phyloP scores from a whole-genome alignment of 2,329 filamentous ascomycete species.

The Talaromyces amestolkiae region DNA sequence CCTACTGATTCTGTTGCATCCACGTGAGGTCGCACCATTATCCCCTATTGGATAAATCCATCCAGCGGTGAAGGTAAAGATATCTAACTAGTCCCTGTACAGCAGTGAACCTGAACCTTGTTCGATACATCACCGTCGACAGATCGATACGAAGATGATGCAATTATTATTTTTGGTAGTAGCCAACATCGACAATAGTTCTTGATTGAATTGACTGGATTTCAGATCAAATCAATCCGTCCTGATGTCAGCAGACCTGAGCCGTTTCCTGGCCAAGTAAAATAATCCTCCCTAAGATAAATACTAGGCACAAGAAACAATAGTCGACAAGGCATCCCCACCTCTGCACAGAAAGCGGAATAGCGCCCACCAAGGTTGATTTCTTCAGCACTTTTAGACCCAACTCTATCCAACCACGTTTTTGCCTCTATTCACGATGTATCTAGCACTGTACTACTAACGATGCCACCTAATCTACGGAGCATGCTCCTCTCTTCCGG shows the following conservation, averaged over 20 bases:
- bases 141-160: background rate
- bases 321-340: background rate
- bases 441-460: background rate
- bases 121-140: background rate
- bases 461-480: background rate
- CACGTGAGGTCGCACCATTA: background rate
- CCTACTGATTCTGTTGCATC: background rate
- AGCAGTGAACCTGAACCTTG: background rate
- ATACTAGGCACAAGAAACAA: background rate
- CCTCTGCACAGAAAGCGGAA: background rate
- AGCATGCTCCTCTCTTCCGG: background rate
- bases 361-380: background rate
- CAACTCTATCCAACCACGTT: slow-evolving; percentile 13
- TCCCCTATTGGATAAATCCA: background rate
- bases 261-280: no score
- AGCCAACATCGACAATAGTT: background rate
- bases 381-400: background rate
- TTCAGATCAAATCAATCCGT: background rate
- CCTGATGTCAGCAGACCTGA: no score
- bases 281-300: no score
- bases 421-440: slow-evolving; percentile 11
- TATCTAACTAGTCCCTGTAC: background rate
- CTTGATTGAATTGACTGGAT: background rate
- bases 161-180: background rate
- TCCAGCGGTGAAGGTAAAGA: background rate